phyloP scores from a whole-genome alignment of 345 rosid genomes.

The Iberis pinnata region DNA sequence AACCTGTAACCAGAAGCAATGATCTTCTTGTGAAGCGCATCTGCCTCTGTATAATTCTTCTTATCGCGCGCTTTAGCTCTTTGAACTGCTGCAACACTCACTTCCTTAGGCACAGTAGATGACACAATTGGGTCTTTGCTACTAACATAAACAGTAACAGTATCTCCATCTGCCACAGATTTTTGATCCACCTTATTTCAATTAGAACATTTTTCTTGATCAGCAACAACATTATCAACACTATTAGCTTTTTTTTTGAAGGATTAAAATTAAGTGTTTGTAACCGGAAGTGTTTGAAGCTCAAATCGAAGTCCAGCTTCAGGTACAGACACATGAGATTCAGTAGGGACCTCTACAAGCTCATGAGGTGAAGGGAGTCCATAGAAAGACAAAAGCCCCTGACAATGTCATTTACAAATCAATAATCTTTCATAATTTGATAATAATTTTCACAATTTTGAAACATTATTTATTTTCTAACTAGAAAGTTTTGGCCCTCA shows the following conservation, averaged over 20 bases:
- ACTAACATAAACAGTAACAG: constrained; percentile 61
- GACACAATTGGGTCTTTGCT: constrained; percentile 55
- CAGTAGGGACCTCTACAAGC: constrained; percentile 32
- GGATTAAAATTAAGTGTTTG: background rate
- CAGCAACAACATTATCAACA: constrained; percentile 4
- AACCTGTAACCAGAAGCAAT: constrained; percentile 70
- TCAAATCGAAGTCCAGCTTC: constrained; percentile 50
- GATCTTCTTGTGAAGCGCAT: constrained; percentile 58
- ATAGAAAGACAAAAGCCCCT: constrained; percentile 82
- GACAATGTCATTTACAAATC: background rate
- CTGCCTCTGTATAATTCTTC: constrained; percentile 53
- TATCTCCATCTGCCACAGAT: constrained; percentile 78
- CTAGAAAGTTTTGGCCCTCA: too few species aligned
- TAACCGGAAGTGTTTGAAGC: constrained; percentile 67
- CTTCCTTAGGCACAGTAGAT: constrained; percentile 47
- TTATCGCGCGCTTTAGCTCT: constrained; percentile 56
- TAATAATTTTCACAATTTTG: background rate
- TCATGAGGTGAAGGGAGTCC: constrained; percentile 57
- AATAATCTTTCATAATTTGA: too few species aligned
- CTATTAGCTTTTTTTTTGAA: background rate
- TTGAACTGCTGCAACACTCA: constrained; percentile 43
- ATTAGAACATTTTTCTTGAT: constrained; percentile 21
- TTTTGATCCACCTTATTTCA: constrained; percentile 65
- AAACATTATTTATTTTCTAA: too few species aligned
- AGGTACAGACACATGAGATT: constrained; percentile 40